Evolutionary conservation across 1,139 yeast species (phyloP).

Genomic region (Kazachstania sp.): DNA sequence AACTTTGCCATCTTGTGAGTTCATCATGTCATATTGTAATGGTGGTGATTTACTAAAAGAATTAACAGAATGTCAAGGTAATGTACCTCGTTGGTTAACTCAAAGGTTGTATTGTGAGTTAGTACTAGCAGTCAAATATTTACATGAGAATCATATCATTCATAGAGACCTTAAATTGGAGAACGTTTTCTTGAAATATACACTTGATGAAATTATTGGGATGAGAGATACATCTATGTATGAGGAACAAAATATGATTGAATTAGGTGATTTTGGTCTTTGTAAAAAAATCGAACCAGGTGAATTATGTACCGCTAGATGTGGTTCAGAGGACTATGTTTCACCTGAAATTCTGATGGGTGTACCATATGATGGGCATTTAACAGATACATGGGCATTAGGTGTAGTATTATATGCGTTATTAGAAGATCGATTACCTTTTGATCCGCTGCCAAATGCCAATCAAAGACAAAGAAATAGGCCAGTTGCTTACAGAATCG

Average conservation of each 20-base stretch:
- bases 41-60: conserved; percentile 82
- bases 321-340: conserved; percentile 94
- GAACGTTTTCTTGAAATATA: conserved; percentile 51
- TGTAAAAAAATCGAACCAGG: conserved; percentile 56
- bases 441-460: conserved; percentile 58
- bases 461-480: conserved; percentile 48
- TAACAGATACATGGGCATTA: conserved; percentile 88
- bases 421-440: conserved; percentile 79
- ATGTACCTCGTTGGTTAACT: conserved; percentile 40
- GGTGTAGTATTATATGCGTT: conserved; percentile 84
- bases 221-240: conserved; percentile 15
- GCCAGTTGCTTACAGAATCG: conserved; percentile 74
- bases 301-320: conserved; percentile 63
- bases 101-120: conserved; percentile 62
- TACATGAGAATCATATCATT: conserved; percentile 59
- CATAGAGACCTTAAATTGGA: conserved; percentile 89
- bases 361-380: conserved; percentile 77
- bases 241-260: conserved; percentile 35
- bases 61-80: conserved; percentile 34
- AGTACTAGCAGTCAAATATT: conserved; percentile 57
- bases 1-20: conserved; percentile 33
- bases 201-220: conserved; percentile 30
- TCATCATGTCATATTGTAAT: conserved; percentile 65
- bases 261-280: conserved; percentile 82
- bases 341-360: conserved; percentile 92